phyloP scores from a whole-genome alignment of 106 monocot species.

The Vanilla planifolia region DNA sequence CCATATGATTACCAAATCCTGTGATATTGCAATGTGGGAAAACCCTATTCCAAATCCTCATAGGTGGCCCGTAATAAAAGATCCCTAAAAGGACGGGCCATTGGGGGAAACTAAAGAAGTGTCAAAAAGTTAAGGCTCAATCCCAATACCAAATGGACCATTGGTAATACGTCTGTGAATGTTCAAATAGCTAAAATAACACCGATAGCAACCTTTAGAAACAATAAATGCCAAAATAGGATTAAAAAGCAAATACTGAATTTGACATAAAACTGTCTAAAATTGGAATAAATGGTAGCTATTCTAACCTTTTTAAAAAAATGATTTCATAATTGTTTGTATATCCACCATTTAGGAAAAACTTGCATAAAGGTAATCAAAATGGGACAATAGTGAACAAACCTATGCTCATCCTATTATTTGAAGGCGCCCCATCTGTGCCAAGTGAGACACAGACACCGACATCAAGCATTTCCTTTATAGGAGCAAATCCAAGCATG shows the following conservation, averaged over 20 bases:
- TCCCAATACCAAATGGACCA: too few relatives aligned
- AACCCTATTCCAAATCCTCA: too few relatives aligned
- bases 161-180: not conserved
- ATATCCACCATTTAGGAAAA: not conserved
- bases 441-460: slow-evolving; percentile 91
- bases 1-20: too few relatives aligned
- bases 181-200: not conserved
- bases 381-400: slow-evolving; percentile 9
- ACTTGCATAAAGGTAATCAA: not conserved
- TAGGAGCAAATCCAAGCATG: slow-evolving; percentile 91
- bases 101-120: too few relatives aligned
- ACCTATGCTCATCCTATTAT: slow-evolving; percentile 98
- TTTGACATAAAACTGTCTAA: not conserved
- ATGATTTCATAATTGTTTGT: not conserved
- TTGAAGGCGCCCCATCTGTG: slow-evolving; percentile 95
- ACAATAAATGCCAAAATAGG: not conserved
- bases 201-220: not conserved
- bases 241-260: too few relatives aligned
- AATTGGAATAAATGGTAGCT: not conserved
- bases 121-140: too few relatives aligned
- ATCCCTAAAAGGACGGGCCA: too few relatives aligned
- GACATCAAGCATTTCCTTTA: slow-evolving; percentile 79
- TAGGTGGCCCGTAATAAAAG: too few relatives aligned
- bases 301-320: not conserved
- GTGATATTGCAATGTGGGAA: too few relatives aligned